phyloP scores from a whole-genome alignment of 192 early-diverging fungal genomes.

The Umbelopsis vinacea region DNA sequence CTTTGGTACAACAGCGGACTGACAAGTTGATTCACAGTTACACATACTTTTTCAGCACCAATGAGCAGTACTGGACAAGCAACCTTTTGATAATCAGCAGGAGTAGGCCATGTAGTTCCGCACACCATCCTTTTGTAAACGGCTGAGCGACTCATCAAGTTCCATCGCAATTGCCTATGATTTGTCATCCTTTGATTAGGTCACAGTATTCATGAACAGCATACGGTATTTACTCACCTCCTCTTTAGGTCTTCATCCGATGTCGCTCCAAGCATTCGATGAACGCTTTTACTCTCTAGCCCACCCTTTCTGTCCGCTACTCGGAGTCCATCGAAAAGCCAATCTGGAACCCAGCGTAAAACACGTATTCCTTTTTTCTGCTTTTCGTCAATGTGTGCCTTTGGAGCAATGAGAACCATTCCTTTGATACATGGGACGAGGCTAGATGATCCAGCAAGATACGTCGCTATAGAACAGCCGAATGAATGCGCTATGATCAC shows the following conservation, averaged over 20 bases:
- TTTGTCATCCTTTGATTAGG: not conserved
- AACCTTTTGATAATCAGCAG: slow-evolving; percentile 41
- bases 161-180: slow-evolving; percentile 54
- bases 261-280: slow-evolving; percentile 45
- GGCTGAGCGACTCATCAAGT: slow-evolving; percentile 48
- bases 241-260: slow-evolving; percentile 39
- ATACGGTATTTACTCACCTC: slow-evolving; percentile 19
- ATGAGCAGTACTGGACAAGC: slow-evolving; percentile 48
- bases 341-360: slow-evolving; percentile 49
- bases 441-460: slow-evolving; percentile 34
- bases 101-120: slow-evolving; percentile 42
- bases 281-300: slow-evolving; percentile 46
- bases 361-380: slow-evolving; percentile 34
- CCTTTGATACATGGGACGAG: slow-evolving; percentile 47
- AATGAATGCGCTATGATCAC: slow-evolving; percentile 63
- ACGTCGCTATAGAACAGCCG: slow-evolving; percentile 55
- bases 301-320: slow-evolving; percentile 54
- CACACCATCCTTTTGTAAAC: slow-evolving; percentile 49
- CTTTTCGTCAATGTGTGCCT: slow-evolving; percentile 45
- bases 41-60: slow-evolving; percentile 50
- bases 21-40: not conserved
- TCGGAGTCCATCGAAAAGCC: slow-evolving; percentile 48
- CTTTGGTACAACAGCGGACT: not conserved
- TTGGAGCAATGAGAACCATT: slow-evolving; percentile 56
- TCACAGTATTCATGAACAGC: no score